These are phyloP conservation scores for Coemansia sp. DNA, from an alignment of 192 early-diverging fungal species.

Conservation along the genomic window DNA sequence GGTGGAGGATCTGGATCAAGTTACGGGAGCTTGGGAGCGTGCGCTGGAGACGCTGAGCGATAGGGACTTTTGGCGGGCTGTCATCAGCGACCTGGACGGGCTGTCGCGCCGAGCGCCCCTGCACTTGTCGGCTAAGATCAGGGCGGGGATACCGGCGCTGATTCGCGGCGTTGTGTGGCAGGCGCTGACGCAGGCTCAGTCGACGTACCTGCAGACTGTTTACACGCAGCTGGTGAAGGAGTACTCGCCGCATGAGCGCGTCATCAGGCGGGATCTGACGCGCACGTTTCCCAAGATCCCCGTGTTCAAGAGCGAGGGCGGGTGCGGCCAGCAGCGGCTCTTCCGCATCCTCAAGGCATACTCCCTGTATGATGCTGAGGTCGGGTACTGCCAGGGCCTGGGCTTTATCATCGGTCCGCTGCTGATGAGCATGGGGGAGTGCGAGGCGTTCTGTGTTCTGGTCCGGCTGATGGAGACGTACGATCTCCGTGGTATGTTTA, in stretches of 20 bases:
- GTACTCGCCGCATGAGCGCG: slow-evolving; percentile 76
- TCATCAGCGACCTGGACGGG: slow-evolving; percentile 84
- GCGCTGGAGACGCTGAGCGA: slow-evolving; percentile 46
- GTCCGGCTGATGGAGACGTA: slow-evolving; percentile 88
- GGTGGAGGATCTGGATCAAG: slow-evolving; percentile 37
- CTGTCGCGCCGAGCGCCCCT: slow-evolving; percentile 75
- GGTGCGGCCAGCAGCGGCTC: slow-evolving; percentile 85
- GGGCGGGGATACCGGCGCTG: slow-evolving; percentile 80
- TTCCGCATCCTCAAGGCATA: slow-evolving; percentile 93
- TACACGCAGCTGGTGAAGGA: slow-evolving; percentile 69
- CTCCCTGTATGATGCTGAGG: slow-evolving; percentile 83
- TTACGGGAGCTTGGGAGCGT: slow-evolving; percentile 35
- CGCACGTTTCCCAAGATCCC: slow-evolving; percentile 88
- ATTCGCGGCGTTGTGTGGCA: slow-evolving; percentile 96
- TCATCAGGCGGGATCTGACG: slow-evolving; percentile 85
- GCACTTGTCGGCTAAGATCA: slow-evolving; percentile 72
- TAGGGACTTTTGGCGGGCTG: slow-evolving; percentile 92
- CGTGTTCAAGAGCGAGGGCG: slow-evolving; percentile 76
- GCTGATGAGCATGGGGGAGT: slow-evolving; percentile 87
- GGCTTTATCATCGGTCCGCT: slow-evolving; percentile 89
- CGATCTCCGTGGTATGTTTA: slow-evolving; percentile 82
- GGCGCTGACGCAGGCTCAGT: slow-evolving; percentile 72
- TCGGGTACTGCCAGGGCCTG: slow-evolving; percentile 97
- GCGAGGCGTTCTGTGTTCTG: slow-evolving; percentile 92
- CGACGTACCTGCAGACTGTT: slow-evolving; percentile 63